These are phyloP conservation scores for Limnanthes douglasii DNA, from an alignment of 345 rosid species.

Conservation along the genomic window DNA sequence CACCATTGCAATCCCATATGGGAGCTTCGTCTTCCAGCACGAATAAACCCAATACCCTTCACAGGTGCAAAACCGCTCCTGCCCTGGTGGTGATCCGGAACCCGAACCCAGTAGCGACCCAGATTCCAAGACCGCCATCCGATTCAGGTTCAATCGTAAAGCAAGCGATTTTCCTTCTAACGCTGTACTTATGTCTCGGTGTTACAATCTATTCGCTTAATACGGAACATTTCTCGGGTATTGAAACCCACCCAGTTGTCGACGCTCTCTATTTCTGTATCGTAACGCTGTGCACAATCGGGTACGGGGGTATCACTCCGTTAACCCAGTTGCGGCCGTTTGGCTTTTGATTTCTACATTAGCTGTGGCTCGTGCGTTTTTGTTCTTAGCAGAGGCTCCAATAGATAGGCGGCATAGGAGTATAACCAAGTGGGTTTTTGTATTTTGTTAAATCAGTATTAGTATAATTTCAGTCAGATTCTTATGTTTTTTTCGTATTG, in stretches of 20 bases:
- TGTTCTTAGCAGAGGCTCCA: too few relatives aligned
- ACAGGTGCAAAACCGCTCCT: constrained; percentile 67
- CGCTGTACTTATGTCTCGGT: constrained; percentile 41
- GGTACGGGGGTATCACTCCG: constrained; percentile 75
- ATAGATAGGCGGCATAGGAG: too few relatives aligned
- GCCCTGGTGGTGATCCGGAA: constrained; percentile 56
- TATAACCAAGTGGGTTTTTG: too few relatives aligned
- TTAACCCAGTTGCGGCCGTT: constrained; percentile 39
- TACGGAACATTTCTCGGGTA: constrained; percentile 42
- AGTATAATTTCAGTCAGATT: too few relatives aligned
- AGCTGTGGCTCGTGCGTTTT: too few relatives aligned
- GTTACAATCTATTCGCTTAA: constrained; percentile 44
- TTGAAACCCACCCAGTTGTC: constrained; percentile 70
- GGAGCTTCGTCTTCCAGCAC: too few relatives aligned
- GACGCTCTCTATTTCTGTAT: constrained; percentile 74
- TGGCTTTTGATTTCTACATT: constrained; percentile 60
- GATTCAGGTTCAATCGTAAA: constrained; percentile 29
- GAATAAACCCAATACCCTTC: too few relatives aligned
- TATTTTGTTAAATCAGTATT: too few relatives aligned
- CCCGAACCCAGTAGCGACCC: constrained; percentile 14
- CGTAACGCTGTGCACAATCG: constrained; percentile 77
- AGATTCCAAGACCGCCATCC: constrained; percentile 20
- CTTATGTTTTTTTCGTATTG: too few relatives aligned
- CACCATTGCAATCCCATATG: too few relatives aligned
- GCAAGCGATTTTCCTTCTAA: constrained; percentile 40